phyloP scores from a whole-genome alignment of 371 early-diverging fungal species.

The Mortierella sp. region DNA sequence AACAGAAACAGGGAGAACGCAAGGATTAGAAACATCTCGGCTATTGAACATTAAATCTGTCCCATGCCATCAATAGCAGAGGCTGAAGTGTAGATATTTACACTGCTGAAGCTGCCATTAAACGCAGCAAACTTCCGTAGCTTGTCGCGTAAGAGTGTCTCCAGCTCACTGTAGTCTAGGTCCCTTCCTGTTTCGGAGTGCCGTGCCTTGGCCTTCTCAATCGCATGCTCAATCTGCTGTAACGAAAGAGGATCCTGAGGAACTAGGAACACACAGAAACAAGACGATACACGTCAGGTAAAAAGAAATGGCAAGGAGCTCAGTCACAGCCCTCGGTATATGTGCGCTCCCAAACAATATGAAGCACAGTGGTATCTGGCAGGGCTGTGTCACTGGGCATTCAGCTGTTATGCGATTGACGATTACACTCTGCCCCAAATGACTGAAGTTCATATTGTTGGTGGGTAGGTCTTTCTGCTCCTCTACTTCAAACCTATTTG shows the following conservation, averaged over 20 bases:
- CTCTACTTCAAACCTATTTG: not conserved
- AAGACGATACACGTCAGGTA: not conserved
- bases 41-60: too few relatives aligned
- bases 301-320: not conserved
- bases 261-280: constrained; percentile 4
- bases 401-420: too few relatives aligned
- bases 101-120: constrained; percentile 82
- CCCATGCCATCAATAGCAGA: not conserved
- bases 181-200: constrained; percentile 34
- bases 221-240: constrained; percentile 57
- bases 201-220: constrained; percentile 40
- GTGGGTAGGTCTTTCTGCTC: too few relatives aligned
- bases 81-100: constrained; percentile 39
- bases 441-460: too few relatives aligned
- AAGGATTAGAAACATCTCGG: not conserved
- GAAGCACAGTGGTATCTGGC: too few relatives aligned
- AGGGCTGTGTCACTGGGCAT: too few relatives aligned
- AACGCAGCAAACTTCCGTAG: constrained; percentile 71
- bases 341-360: too few relatives aligned
- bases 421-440: too few relatives aligned
- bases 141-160: constrained; percentile 67
- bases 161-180: constrained; percentile 45
- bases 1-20: not conserved
- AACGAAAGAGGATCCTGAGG: constrained; percentile 52
- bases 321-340: not conserved